Conservation (phyloP, 78 protist species). For the Tieghemostelium lacteum region DNA sequence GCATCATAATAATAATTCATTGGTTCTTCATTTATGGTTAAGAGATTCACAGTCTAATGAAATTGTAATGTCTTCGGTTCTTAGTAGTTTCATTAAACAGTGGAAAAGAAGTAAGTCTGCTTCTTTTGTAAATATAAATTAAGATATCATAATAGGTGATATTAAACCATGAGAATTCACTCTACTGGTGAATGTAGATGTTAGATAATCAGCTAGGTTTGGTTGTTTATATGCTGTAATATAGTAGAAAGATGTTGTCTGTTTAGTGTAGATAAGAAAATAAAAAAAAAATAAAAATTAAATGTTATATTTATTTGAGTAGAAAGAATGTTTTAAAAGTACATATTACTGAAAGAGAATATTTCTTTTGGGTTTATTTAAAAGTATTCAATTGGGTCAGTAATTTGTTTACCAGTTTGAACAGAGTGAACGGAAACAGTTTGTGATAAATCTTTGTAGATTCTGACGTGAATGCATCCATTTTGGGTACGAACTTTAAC, state of each 20-base stretch:
- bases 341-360: too few species aligned
- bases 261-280: too few species aligned
- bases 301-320: too few species aligned
- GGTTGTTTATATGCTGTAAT: too few species aligned
- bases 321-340: too few species aligned
- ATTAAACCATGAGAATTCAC: too few species aligned
- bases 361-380: not conserved
- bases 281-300: too few species aligned
- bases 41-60: conserved; percentile 42
- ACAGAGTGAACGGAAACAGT: conserved; percentile 18
- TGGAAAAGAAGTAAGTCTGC: conserved; percentile 75
- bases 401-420: not conserved
- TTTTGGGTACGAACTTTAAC: conserved; percentile 25
- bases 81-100: conserved; percentile 51
- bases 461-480: conserved; percentile 11
- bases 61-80: conserved; percentile 54
- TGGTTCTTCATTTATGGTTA: conserved; percentile 59
- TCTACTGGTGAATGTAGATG: too few species aligned
- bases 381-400: not conserved
- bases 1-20: conserved; percentile 64
- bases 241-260: too few species aligned
- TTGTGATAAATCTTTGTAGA: conserved; percentile 4
- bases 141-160: not conserved
- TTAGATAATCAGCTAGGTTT: too few species aligned
- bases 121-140: too few species aligned